Evolutionary conservation across 2,329 filamentous ascomycete species (phyloP), one percentile per base, ranked within the genome.

Genomic region (Talaromyces pinophilus): DNA sequence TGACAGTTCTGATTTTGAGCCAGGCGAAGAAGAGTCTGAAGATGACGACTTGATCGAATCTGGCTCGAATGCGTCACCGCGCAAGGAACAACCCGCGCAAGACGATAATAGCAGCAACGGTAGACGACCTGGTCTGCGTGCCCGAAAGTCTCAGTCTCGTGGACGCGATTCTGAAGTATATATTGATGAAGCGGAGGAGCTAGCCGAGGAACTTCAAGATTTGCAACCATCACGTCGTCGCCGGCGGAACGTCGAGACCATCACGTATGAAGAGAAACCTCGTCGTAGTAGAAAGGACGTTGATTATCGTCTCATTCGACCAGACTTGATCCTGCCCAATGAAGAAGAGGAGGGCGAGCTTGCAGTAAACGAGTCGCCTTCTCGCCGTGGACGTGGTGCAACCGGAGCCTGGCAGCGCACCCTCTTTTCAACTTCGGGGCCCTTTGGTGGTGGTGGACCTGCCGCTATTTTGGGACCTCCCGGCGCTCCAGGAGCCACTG

Each of bases 391-490:
- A 70, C 87, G 90, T 40, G 88, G 85, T 44, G 85, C 82, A 35
- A 81, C 82, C 11, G 75, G 79, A 55, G 81, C 80, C 52, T 92
- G 89, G 88, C 92, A 94, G 75, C 90, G 93, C 60, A 92, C 86
- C 66, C 84, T 98, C 38, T 94, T 96, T 79, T 93, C 92, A 25
- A 96, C 93, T 0, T 92, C 90, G 75, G 95, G 95, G 8, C 95
- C 95, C 2, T 98, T 99, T 78, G 95, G 95, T 50, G 91, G 91
- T 55, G 88, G 89, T 52, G 92, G 92, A 42, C 85, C 85, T 50
- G 85, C 88, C 38, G 87, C 92, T 17, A 83, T 95, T 13, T 85
- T 94, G 64, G 88, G 84, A 68, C 92, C 92, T 0, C 89, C 91
- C 5, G 91, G 89, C n/a, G 75, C 75, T 19, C 74, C 74, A 82